These are phyloP conservation scores for Primulina eburnea DNA, from an alignment of 257 asterid genomes.

Conservation along the genomic window DNA sequence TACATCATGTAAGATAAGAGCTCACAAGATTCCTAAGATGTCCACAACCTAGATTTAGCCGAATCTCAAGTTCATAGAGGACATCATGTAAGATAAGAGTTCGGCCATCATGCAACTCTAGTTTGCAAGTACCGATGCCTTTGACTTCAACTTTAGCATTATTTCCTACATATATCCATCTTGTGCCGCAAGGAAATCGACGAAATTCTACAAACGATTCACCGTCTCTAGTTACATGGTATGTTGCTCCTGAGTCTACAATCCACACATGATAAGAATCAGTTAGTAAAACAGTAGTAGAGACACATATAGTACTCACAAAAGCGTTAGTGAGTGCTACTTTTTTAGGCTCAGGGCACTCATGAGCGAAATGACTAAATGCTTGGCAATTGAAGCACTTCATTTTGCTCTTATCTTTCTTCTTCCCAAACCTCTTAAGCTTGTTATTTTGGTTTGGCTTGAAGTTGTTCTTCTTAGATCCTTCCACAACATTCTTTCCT, in stretches of 20 bases:
- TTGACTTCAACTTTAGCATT: not conserved
- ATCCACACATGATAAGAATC: not conserved
- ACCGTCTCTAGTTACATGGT: constrained; percentile 2
- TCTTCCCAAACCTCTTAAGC: not conserved
- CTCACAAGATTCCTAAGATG: too few species aligned
- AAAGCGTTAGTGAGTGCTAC: not conserved
- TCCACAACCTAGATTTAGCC: not conserved
- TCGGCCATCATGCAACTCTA: not conserved
- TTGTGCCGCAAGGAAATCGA: not conserved
- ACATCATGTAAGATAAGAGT: not conserved
- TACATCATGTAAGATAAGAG: too few species aligned
- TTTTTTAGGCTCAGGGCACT: not conserved
- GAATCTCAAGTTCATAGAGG: not conserved
- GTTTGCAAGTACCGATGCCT: not conserved
- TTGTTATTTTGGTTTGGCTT: too few species aligned
- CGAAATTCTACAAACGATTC: not conserved
- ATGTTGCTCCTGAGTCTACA: not conserved
- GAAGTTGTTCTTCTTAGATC: too few species aligned
- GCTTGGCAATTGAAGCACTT: not conserved
- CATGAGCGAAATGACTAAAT: not conserved
- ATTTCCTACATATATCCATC: constrained; percentile 12
- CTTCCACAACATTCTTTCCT: too few species aligned
- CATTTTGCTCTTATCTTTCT: not conserved
- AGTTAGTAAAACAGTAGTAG: too few species aligned
- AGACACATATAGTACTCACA: not conserved